Evolutionary conservation across 2,329 filamentous ascomycete species (phyloP).

Genomic region (Lachnellula willkommii): DNA sequence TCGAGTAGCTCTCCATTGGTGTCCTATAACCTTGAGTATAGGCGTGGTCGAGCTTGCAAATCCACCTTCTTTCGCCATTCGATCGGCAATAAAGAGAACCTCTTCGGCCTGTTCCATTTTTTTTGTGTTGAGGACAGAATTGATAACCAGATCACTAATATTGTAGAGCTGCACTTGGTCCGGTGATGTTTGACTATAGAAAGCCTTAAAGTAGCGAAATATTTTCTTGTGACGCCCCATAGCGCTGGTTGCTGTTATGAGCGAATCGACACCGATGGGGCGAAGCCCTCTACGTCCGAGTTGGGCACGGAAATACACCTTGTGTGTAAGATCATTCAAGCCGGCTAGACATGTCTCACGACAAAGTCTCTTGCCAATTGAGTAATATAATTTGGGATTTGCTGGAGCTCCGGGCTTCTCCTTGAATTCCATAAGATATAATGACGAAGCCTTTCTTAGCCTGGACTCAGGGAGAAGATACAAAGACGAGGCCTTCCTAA

Average conservation of each 20-base stretch:
- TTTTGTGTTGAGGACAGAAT: conserved; percentile 18
- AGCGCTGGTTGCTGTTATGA: conserved; percentile 22
- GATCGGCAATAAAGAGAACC: conserved; percentile 15
- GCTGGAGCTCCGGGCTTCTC: conserved; percentile 13
- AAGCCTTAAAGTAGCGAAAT: conserved; percentile 15
- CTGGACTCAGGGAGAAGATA: conserved; percentile 12
- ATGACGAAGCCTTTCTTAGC: conserved; percentile 18
- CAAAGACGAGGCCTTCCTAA: conserved; percentile 22
- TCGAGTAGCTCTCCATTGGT: conserved; percentile 23
- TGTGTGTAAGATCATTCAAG: conserved; percentile 19
- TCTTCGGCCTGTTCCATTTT: conserved; percentile 21
- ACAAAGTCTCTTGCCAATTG: conserved; percentile 22
- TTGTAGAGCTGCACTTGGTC: conserved; percentile 17
- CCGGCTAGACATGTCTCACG: conserved; percentile 13
- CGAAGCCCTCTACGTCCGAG: conserved; percentile 6
- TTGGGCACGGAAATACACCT: conserved; percentile 21
- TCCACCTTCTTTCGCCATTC: conserved; percentile 18
- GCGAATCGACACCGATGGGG: conserved; percentile 5
- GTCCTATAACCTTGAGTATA: conserved; percentile 24
- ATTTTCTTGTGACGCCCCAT: conserved; percentile 17
- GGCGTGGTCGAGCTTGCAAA: conserved; percentile 21
- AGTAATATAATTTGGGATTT: background rate
- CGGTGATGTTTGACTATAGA: conserved; percentile 17
- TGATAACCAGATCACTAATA: conserved; percentile 15
- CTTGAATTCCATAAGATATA: conserved; percentile 25